phyloP scores from a whole-genome alignment of 306 rosid species.

The Trifolium fragiferum region DNA sequence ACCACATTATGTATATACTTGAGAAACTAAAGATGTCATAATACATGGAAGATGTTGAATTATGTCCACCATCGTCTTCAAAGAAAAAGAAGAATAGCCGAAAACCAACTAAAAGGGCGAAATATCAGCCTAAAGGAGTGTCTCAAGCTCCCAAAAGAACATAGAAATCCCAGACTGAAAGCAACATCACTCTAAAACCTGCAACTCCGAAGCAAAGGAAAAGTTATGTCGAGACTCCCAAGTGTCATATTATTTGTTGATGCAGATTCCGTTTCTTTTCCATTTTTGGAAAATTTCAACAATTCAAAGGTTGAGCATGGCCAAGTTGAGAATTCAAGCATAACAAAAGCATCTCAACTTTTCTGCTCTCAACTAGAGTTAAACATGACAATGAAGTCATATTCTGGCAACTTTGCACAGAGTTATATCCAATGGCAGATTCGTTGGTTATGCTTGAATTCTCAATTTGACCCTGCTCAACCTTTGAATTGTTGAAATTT shows the following conservation, averaged over 20 bases:
- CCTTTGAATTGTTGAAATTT: background rate
- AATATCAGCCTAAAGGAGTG: constrained; percentile 41
- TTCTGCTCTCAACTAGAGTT: background rate
- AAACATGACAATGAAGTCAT: background rate
- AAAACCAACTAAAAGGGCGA: constrained; percentile 35
- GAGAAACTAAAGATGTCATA: too few species aligned
- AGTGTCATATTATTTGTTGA: constrained; percentile 7
- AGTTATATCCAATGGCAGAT: constrained; percentile 16
- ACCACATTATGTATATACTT: too few species aligned
- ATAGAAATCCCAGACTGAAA: constrained; percentile 1
- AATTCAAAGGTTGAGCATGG: background rate
- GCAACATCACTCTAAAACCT: constrained; percentile 33
- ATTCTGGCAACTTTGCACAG: background rate
- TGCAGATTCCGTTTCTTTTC: background rate
- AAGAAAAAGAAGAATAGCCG: constrained; percentile 25
- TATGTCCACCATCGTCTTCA: background rate
- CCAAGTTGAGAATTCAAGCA: too few species aligned
- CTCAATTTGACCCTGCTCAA: background rate
- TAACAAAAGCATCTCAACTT: too few species aligned
- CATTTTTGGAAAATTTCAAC: constrained; percentile 5
- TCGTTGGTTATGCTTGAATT: background rate
- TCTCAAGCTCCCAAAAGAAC: background rate
- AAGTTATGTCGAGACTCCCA: background rate
- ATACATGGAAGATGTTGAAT: constrained; percentile 2
- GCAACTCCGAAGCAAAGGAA: constrained; percentile 35